phyloP scores from a whole-genome alignment of 1,284 basidiomycete species.

The Cutaneotrichosporon arboriforme region DNA sequence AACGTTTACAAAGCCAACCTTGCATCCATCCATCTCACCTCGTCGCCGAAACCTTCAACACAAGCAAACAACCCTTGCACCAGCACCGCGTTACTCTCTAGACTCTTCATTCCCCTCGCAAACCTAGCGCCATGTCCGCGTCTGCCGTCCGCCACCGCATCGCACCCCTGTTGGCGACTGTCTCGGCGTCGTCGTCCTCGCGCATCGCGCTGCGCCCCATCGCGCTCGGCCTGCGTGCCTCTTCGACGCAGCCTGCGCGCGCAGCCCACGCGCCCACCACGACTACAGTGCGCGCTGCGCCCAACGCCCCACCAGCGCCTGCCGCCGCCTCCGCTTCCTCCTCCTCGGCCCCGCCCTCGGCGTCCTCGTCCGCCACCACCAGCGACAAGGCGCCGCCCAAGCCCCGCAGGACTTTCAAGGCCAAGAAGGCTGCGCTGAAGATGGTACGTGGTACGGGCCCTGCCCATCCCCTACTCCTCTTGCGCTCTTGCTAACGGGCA shows the following conservation, averaged over 20 bases:
- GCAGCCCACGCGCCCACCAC: conserved; percentile 9
- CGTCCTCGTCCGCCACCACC: background rate
- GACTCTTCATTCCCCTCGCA: background rate
- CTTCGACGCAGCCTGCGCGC: conserved; percentile 7
- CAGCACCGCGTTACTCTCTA: background rate
- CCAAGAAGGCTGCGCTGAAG: conserved; percentile 73
- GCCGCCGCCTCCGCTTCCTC: background rate
- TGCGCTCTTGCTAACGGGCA: conserved; percentile 46
- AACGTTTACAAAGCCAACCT: too few relatives aligned
- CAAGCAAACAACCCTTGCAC: too few relatives aligned
- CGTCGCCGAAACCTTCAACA: too few relatives aligned
- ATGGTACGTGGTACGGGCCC: too few relatives aligned
- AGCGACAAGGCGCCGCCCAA: conserved; percentile 9
- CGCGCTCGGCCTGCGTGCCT: background rate
- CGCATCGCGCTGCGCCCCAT: background rate
- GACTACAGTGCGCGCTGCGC: conserved; percentile 12
- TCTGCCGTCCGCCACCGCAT: conserved; percentile 6
- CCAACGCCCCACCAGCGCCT: conserved; percentile 10
- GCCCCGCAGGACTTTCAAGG: conserved; percentile 51
- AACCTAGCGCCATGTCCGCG: background rate
- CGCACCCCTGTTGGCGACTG: background rate
- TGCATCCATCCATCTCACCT: too few relatives aligned
- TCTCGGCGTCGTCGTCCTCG: conserved; percentile 1
- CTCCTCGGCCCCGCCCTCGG: background rate
- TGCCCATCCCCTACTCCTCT: background rate